Evolutionary conservation across 2,329 filamentous ascomycete genomes (phyloP).

Genomic region (Neopestalotiopsis sp.): DNA sequence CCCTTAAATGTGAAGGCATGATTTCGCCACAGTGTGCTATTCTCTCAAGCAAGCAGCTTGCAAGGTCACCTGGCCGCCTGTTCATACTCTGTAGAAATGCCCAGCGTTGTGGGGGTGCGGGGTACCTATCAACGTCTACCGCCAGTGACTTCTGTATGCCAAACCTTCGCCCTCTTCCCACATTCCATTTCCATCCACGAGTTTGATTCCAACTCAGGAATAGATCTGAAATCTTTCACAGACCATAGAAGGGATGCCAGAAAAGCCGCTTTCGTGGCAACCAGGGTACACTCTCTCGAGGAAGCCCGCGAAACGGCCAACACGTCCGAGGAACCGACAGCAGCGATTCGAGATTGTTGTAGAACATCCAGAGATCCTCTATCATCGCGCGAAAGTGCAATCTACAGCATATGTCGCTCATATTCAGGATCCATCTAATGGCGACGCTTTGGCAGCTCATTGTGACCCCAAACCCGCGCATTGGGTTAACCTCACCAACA

Average conservation of each 20-base stretch:
- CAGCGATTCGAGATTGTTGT: neutral
- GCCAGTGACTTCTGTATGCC: too few species aligned
- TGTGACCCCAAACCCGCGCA: too few species aligned
- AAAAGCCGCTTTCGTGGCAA: neutral
- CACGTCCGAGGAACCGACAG: neutral
- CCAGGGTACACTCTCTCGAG: neutral
- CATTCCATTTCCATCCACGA: neutral
- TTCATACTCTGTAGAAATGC: too few species aligned
- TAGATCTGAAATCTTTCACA: neutral
- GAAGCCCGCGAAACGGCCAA: slow-evolving; percentile 5
- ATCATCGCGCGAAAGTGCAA: neutral
- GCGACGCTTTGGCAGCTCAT: neutral
- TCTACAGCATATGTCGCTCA: neutral
- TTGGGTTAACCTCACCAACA: neutral
- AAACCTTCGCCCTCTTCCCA: neutral
- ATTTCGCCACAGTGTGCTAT: too few species aligned
- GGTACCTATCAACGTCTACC: too few species aligned
- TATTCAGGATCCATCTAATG: neutral
- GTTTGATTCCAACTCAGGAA: neutral
- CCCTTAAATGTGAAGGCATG: too few species aligned
- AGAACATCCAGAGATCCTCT: neutral
- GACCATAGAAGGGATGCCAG: neutral
- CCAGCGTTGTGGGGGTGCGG: too few species aligned
- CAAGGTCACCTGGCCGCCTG: too few species aligned
- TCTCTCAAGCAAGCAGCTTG: too few species aligned